Evolutionary conservation across 1,139 yeast species (phyloP), one percentile per base, ranked within the genome.

Genomic region (Lipomyces yarrowii): DNA sequence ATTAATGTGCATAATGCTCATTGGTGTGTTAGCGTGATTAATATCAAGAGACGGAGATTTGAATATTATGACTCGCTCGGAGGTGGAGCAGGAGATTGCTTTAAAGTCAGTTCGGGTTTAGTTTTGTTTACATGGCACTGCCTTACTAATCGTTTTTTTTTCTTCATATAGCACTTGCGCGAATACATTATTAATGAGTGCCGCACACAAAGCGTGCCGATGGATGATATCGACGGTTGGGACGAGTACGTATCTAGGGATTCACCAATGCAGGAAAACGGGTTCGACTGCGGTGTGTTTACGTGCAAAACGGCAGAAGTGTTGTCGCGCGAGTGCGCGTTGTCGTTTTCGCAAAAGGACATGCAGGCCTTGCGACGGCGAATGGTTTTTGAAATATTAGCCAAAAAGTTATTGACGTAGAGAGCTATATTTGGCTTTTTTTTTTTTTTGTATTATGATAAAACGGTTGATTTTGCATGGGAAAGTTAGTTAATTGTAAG

Each of bases 241-340:
- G 61, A 59, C 26, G 67, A 71, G 23, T 67, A 67, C 70, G 51
- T 71, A 56, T 57, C 73, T 30, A 37, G 59, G 51, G 79, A 82
- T 33, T 85, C 93, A 51, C 99, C 99, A 0, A 91, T 88, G 72
- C 99, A 96, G 76, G 81, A 83, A 42, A 96, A 96, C 75, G 98
- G 98, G 0, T 90, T 77, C 71, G 99, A 96, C 76, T 96, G 99
- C 79, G 99, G 99, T 1, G 96, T 94, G 0, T 94, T 93, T 74
- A 86, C 96, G 8, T 90, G 98, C 76, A 85, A 91, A 64, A 89
- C 89, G 67, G 91, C 91, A 0, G 84, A 86, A 63, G 87, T 83
- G 60, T 73, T 90, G 57, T 80, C 91, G 21, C 76, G 85, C 64
- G 79, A 79, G 11, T 75, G 77, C 48, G 79, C 80, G 0, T 78